phyloP scores from a whole-genome alignment of 768 basidiomycete species.

The Boletus reticuloceps region DNA sequence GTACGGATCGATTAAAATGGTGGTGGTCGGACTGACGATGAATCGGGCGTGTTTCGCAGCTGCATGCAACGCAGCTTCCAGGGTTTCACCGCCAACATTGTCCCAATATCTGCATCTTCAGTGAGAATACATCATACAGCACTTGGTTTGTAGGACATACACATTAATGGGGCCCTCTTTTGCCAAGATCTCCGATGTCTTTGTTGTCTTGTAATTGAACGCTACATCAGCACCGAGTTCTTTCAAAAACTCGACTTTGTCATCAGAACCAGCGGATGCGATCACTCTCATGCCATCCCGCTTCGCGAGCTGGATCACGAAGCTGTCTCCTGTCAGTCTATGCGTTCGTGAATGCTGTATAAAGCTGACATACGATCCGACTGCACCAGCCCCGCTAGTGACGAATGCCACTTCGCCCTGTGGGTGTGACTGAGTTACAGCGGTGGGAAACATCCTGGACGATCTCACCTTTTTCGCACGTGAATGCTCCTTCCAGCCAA shows the following conservation, averaged over 20 bases:
- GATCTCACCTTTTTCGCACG: constrained; percentile 24
- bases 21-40: constrained; percentile 29
- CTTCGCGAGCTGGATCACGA: constrained; percentile 54
- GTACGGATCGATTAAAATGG: no score
- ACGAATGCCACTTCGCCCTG: constrained; percentile 53
- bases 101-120: constrained; percentile 30
- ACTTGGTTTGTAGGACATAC: constrained; percentile 18
- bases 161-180: constrained; percentile 59
- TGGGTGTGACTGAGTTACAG: not conserved
- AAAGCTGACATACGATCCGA: constrained; percentile 51
- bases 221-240: constrained; percentile 65
- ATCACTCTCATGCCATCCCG: constrained; percentile 61
- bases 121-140: not conserved
- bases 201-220: constrained; percentile 71
- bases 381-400: constrained; percentile 43
- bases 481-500: constrained; percentile 15
- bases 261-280: constrained; percentile 68
- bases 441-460: not conserved
- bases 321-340: constrained; percentile 18
- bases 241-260: constrained; percentile 63
- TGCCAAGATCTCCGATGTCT: constrained; percentile 48
- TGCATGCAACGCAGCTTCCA: constrained; percentile 53
- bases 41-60: constrained; percentile 47
- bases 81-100: constrained; percentile 56
- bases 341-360: not conserved